These are phyloP conservation scores for Colletotrichum sp. DNA, from an alignment of 2,329 filamentous ascomycete species.

Conservation along the genomic window DNA sequence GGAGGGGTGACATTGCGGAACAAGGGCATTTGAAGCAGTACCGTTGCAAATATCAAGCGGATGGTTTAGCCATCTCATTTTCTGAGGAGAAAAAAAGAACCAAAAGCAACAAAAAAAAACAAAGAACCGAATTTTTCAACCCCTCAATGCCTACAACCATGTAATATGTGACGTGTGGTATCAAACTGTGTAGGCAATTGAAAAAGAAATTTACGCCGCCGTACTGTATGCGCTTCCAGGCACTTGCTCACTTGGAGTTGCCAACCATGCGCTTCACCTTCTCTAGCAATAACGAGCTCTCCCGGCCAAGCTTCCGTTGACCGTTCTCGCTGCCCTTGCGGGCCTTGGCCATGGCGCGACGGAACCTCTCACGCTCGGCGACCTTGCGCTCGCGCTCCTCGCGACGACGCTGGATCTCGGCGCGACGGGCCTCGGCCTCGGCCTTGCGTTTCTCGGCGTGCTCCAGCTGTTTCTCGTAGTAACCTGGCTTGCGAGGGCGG, in stretches of 20 bases:
- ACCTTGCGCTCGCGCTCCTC: constrained; percentile 69
- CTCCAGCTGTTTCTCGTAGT: constrained; percentile 68
- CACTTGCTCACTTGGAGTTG: constrained; percentile 23
- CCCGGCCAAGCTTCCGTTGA: constrained; percentile 79
- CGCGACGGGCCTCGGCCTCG: constrained; percentile 45
- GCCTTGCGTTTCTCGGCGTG: constrained; percentile 48
- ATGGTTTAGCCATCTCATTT: not conserved
- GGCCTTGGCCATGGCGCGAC: constrained; percentile 75
- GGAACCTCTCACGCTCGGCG: constrained; percentile 68
- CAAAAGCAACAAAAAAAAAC: not conserved
- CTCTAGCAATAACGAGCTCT: constrained; percentile 79
- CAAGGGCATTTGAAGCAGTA: not conserved
- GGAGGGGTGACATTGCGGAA: not conserved
- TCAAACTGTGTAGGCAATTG: not conserved
- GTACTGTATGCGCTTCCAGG: not conserved
- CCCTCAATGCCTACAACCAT: not conserved
- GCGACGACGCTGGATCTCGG: constrained; percentile 51
- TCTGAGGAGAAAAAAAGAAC: not conserved
- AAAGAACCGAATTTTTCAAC: not conserved
- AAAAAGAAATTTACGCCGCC: not conserved
- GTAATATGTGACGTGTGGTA: not conserved
- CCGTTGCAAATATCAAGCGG: constrained; percentile 2
- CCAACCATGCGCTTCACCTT: constrained; percentile 77
- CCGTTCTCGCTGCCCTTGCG: constrained; percentile 70
- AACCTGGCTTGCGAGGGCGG: constrained; percentile 48